These are phyloP conservation scores for Stylonectria norvegica DNA, from an alignment of 2,329 filamentous ascomycete species.

Conservation along the genomic window DNA sequence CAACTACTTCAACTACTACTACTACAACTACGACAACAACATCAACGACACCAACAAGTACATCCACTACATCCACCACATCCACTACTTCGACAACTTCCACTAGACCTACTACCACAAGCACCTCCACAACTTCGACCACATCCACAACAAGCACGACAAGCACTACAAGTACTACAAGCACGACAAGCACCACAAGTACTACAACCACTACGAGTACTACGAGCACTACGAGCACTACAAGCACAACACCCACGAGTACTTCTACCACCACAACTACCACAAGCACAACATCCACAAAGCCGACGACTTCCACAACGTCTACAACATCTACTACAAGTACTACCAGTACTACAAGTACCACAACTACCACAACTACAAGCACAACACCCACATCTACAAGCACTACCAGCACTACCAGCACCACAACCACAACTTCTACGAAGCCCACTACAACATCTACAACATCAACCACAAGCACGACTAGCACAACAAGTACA, in stretches of 20 bases:
- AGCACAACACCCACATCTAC: slow-evolving; percentile 1
- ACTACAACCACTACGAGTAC: background rate
- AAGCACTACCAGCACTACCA: too few species aligned
- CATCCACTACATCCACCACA: background rate
- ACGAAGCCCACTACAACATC: background rate
- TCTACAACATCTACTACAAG: background rate
- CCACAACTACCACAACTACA: background rate
- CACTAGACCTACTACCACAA: background rate
- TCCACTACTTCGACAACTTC: background rate
- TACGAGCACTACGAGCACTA: slow-evolving; percentile 1
- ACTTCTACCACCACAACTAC: background rate
- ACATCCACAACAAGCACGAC: background rate
- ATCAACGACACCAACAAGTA: background rate
- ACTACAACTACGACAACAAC: background rate
- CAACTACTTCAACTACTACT: background rate
- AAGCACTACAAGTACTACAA: background rate
- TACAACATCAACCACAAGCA: background rate
- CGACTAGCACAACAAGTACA: background rate
- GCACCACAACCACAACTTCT: background rate
- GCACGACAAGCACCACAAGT: background rate
- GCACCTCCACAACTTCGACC: background rate
- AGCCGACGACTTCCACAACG: background rate
- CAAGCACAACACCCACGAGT: too few species aligned
- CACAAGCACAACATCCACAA: background rate
- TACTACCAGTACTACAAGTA: background rate